These are phyloP conservation scores for Serendipita sp. DNA, from an alignment of 768 basidiomycete species.

Conservation along the genomic window DNA sequence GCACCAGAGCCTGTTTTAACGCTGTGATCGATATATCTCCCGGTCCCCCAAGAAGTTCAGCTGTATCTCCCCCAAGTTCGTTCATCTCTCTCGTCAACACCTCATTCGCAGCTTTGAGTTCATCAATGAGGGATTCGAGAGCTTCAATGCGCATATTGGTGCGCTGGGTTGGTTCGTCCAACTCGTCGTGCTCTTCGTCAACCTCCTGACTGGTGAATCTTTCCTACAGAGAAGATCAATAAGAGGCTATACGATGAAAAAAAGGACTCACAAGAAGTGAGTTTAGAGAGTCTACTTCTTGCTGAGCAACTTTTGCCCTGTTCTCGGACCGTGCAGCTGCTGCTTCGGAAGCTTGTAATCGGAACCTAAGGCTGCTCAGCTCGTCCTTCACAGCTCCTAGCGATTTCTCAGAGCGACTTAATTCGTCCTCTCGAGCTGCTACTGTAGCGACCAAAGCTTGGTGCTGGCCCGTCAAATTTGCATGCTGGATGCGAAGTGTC, in stretches of 20 bases:
- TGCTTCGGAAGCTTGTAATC: not conserved
- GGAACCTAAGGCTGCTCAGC: not conserved
- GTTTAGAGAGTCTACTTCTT: conserved; percentile 24
- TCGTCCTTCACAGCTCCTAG: not conserved
- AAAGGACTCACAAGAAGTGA: conserved; percentile 43
- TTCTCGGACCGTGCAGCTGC: conserved; percentile 19
- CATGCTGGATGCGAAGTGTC: conserved; percentile 43
- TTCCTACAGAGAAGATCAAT: conserved; percentile 16
- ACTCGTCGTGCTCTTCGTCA: conserved; percentile 18
- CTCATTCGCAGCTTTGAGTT: conserved; percentile 36
- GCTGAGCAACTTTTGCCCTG: conserved; percentile 23
- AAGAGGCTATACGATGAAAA: not conserved
- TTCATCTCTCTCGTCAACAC: conserved; percentile 30
- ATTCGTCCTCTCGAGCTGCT: conserved; percentile 36
- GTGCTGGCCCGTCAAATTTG: conserved; percentile 48
- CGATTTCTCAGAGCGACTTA: conserved; percentile 13
- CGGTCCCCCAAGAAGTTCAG: not conserved
- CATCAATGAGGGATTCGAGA: conserved; percentile 11
- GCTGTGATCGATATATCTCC: not conserved
- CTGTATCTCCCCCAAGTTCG: conserved; percentile 17
- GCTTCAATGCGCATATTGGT: conserved; percentile 8
- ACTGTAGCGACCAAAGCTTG: conserved; percentile 40
- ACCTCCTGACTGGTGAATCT: conserved; percentile 19
- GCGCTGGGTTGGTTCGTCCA: conserved; percentile 21
- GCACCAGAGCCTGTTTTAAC: not conserved